phyloP scores from a whole-genome alignment of 306 rosid genomes.

The Trifolium fragiferum region DNA sequence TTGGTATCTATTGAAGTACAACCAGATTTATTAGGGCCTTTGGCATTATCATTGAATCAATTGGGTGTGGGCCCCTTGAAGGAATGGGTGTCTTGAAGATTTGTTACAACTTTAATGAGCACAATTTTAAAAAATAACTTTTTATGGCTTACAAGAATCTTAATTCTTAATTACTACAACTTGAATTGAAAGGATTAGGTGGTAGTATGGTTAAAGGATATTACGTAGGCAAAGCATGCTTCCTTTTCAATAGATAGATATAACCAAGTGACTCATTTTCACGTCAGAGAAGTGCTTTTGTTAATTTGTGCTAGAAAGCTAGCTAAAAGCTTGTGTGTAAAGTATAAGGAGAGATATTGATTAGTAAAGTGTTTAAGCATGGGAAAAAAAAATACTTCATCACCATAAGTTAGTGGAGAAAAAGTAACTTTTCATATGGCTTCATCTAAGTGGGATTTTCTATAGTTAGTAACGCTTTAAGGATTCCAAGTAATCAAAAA shows the following conservation, averaged over 20 bases:
- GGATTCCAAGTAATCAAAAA: conserved; percentile 57
- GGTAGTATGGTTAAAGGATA: conserved; percentile 43
- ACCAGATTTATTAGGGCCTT: conserved; percentile 9
- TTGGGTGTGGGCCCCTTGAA: conserved; percentile 48
- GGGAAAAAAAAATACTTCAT: conserved; percentile 50
- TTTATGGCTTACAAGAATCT: conserved; percentile 53
- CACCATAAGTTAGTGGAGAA: conserved; percentile 58
- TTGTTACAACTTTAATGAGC: conserved; percentile 64
- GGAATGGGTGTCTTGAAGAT: conserved; percentile 54
- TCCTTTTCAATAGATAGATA: conserved; percentile 49
- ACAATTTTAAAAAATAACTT: conserved; percentile 48
- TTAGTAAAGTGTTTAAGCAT: conserved; percentile 48
- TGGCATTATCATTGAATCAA: conserved; percentile 37
- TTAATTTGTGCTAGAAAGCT: conserved; percentile 52
- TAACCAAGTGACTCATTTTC: conserved; percentile 49
- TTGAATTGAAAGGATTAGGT: conserved; percentile 53
- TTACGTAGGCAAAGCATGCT: conserved; percentile 73
- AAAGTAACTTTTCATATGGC: conserved; percentile 68
- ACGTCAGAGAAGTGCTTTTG: conserved; percentile 50
- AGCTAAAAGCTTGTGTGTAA: conserved; percentile 67
- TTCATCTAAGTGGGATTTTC: conserved; percentile 69
- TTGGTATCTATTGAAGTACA: not conserved
- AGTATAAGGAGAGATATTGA: conserved; percentile 50
- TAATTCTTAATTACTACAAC: conserved; percentile 20
- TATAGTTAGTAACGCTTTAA: conserved; percentile 72